phyloP scores from a whole-genome alignment of 306 rosid genomes.

The Argentina anserina region DNA sequence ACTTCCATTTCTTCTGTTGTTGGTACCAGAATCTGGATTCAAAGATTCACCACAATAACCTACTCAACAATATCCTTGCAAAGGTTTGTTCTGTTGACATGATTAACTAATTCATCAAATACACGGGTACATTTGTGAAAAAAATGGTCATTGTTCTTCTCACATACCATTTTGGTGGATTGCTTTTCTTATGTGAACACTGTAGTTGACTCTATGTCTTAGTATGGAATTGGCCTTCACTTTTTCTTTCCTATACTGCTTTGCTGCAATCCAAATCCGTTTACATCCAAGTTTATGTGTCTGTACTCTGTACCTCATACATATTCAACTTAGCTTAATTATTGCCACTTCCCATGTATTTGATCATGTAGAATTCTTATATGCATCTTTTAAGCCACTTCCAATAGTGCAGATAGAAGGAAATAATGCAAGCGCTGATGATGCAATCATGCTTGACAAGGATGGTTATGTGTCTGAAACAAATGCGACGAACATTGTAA shows the following conservation, averaged over 20 bases:
- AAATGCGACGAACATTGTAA: constrained; percentile 81
- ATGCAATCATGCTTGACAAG: constrained; percentile 84
- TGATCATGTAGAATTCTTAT: constrained; percentile 11
- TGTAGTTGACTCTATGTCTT: background rate
- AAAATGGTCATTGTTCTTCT: background rate
- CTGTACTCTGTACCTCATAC: background rate
- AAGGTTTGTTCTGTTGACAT: constrained; percentile 46
- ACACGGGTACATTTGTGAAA: background rate
- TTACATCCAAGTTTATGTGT: background rate
- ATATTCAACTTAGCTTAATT: background rate
- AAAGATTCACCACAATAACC: constrained; percentile 95
- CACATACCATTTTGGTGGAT: background rate
- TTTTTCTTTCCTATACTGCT: background rate
- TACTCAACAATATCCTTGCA: constrained; percentile 83
- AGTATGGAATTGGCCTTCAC: background rate
- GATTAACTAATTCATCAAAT: background rate
- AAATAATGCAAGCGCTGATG: constrained; percentile 75
- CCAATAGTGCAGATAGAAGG: constrained; percentile 69
- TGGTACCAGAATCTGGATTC: constrained; percentile 73
- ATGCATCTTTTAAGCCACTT: constrained; percentile 18
- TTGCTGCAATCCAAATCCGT: background rate
- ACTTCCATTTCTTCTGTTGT: constrained; percentile 11
- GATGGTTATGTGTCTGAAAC: constrained; percentile 89
- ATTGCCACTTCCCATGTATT: background rate
- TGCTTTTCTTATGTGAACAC: too few relatives aligned